Evolutionary conservation across 306 rosid species (phyloP).

Genomic region (Dalbergia cultrata): DNA sequence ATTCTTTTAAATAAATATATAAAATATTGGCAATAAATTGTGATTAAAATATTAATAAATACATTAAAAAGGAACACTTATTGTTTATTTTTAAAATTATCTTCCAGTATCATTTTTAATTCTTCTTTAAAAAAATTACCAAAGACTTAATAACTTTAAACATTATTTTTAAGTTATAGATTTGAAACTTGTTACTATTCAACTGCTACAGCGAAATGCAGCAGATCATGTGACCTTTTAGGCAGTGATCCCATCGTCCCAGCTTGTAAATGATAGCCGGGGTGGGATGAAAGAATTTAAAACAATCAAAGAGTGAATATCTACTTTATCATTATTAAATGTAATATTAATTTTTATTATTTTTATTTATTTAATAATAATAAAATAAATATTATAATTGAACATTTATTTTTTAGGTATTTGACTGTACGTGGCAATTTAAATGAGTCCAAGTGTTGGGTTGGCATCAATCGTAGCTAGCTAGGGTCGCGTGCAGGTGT

Average conservation of each 20-base stretch:
- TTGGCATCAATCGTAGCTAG: background rate
- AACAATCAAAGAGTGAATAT: background rate
- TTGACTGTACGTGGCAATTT: background rate
- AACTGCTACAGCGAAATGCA: background rate
- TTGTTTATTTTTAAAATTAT: no score
- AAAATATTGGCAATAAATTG: no score
- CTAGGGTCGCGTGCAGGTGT: slow-evolving; percentile 31
- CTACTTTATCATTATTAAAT: no score
- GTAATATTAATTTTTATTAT: no score
- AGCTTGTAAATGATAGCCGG: slow-evolving; percentile 36
- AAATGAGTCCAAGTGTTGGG: background rate
- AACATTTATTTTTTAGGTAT: background rate
- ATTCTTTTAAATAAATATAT: no score
- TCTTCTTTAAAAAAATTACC: background rate
- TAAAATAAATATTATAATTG: no score
- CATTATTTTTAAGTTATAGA: background rate
- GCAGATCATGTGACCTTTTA: slow-evolving; percentile 31
- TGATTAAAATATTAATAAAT: no score
- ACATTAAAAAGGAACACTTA: no score
- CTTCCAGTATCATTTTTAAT: no score
- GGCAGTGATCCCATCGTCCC: slow-evolving; percentile 38
- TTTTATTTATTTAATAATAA: no score
- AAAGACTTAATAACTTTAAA: background rate
- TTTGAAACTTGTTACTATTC: background rate
- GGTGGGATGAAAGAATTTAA: background rate